Evolutionary conservation across 257 asterid species (phyloP).

Genomic region (Agastache rugosa): DNA sequence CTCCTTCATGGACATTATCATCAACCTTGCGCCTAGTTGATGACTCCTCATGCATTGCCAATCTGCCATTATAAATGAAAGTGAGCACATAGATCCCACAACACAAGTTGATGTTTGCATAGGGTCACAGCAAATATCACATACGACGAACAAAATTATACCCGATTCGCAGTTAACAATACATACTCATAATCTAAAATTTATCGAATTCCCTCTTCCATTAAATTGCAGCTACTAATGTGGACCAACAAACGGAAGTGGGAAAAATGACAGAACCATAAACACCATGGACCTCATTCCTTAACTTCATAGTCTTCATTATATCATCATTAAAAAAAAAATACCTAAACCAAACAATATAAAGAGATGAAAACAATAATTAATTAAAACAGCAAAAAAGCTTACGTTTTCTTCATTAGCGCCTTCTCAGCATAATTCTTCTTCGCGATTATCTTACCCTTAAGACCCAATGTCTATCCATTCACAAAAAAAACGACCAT

Average conservation of each 20-base stretch:
- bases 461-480: constrained; percentile 83
- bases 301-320: constrained; percentile 25
- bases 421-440: constrained; percentile 91
- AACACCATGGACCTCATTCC: neutral
- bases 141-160: neutral
- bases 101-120: neutral
- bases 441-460: constrained; percentile 93
- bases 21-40: constrained; percentile 85
- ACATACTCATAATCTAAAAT: neutral
- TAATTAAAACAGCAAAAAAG: constrained; percentile 10
- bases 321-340: neutral
- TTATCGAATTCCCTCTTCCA: no score
- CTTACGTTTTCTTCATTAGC: constrained; percentile 92
- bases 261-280: neutral
- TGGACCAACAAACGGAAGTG: neutral
- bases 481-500: constrained; percentile 7
- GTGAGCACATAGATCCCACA: constrained; percentile 28
- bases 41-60: constrained; percentile 92
- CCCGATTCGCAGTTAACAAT: neutral
- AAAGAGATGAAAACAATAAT: neutral
- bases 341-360: neutral
- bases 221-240: neutral
- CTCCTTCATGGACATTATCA: constrained; percentile 86
- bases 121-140: neutral
- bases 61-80: constrained; percentile 45